These are phyloP conservation scores for Mortierella sp. DNA, from an alignment of 371 early-diverging fungal genomes.

Conservation along the genomic window DNA sequence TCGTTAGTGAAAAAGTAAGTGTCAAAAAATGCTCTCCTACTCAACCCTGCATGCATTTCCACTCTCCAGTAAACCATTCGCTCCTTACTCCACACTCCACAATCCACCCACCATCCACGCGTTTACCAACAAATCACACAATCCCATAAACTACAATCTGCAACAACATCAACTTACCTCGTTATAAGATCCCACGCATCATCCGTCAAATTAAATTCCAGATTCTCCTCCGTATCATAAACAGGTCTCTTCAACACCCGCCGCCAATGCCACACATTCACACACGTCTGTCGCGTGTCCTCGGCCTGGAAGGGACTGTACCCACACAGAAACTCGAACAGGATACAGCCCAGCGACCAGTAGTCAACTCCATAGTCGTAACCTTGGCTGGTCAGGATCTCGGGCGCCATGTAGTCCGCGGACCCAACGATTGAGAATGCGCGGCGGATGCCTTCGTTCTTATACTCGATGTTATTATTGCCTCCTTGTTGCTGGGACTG, in stretches of 20 bases:
- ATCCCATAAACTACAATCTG: neutral
- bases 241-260: constrained; percentile 78
- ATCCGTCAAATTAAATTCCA: constrained; percentile 79
- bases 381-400: constrained; percentile 69
- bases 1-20: neutral
- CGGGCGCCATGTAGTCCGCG: constrained; percentile 87
- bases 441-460: constrained; percentile 62
- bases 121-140: neutral
- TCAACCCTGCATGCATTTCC: neutral
- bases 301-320: constrained; percentile 87
- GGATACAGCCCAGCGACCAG: constrained; percentile 92
- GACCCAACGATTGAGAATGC: constrained; percentile 86
- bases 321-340: constrained; percentile 88
- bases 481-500: constrained; percentile 29
- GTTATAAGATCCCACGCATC: constrained; percentile 82
- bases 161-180: constrained; percentile 38
- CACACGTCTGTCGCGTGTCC: constrained; percentile 83
- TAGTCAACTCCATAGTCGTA: constrained; percentile 89
- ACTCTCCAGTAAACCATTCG: too few relatives aligned
- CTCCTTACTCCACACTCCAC: neutral
- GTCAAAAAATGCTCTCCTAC: neutral
- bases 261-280: constrained; percentile 87
- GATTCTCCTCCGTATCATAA: constrained; percentile 76
- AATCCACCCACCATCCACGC: neutral
- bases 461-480: constrained; percentile 54